Conservation (phyloP, 2,329 filamentous ascomycete species). For the Fusarium sororula region DNA sequence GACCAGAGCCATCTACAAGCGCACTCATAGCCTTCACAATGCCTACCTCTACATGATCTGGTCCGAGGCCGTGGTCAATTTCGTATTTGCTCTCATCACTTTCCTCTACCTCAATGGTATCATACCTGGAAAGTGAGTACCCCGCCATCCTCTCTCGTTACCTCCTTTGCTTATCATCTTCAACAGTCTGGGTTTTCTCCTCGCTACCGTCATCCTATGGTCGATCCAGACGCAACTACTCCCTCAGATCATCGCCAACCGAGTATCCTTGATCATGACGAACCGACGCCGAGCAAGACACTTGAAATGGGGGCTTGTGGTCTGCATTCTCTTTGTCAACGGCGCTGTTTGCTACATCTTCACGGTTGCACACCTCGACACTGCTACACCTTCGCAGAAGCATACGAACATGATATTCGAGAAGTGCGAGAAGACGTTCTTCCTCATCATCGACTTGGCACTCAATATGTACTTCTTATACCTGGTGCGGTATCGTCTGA, state of each 20-base stretch:
- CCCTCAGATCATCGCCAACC: constrained; percentile 57
- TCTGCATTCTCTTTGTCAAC: constrained; percentile 49
- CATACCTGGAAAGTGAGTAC: constrained; percentile 19
- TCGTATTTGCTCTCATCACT: constrained; percentile 40
- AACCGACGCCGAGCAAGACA: constrained; percentile 45
- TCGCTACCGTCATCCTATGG: constrained; percentile 21
- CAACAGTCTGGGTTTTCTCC: constrained; percentile 11
- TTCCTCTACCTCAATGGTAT: constrained; percentile 38
- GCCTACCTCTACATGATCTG: constrained; percentile 44
- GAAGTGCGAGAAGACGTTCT: constrained; percentile 54
- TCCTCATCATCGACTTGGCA: constrained; percentile 57
- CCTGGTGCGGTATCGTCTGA: constrained; percentile 55
- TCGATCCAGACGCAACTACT: constrained; percentile 50
- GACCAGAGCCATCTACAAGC: constrained; percentile 32
- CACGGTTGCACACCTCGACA: constrained; percentile 48
- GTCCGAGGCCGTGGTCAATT: constrained; percentile 38
- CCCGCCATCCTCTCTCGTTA: fast-evolving
- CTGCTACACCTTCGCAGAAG: constrained; percentile 7
- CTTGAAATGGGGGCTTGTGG: constrained; percentile 50
- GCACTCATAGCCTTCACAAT: constrained; percentile 27
- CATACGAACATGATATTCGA: constrained; percentile 36
- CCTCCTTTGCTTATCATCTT: not conserved
- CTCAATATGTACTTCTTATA: constrained; percentile 62
- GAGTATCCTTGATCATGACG: constrained; percentile 53
- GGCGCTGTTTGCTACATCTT: constrained; percentile 53